Evolutionary conservation across 352 stramenopile species (phyloP), one percentile per base, ranked within the genome.

Genomic region (Globisporangium yorkense): DNA sequence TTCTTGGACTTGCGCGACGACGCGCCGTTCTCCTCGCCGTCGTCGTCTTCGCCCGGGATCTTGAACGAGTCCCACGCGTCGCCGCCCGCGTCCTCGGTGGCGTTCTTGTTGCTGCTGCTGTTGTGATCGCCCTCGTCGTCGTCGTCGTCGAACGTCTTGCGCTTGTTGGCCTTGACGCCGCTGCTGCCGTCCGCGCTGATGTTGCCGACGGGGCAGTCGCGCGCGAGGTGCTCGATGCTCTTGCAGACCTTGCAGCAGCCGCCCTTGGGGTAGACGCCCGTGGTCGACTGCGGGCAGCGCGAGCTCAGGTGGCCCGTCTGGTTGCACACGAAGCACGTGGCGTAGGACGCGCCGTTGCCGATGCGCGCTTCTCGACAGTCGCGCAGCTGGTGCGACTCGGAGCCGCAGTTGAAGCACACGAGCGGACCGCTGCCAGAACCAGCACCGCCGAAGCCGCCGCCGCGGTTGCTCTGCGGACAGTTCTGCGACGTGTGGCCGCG

Each of bases 361-460:
- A 87, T 69, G 46, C 70, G 77, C 5, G 81, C 76, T 54, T 81
- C 74, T 12, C 59, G 70, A 46, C 88, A 97, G 66, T 92, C 77
- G 21, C 80, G 72, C 39, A 96, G 67, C 27, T 67, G 67, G 67
- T 97, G 88, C 56, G 79, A 68, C 29, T 54, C 59, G 3, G 73
- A 78, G 39, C 88, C 88, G 51, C 88, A 97, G 71, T 96, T 96
- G 70, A 94, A 97, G 57, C 88, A 97, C 31, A 96, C 71, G 20
- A 81, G 69, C 52, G 70, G 62, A 6, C 57, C 49, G 35, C 62
- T 61, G 47, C 62, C 66, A 10, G 54, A 27, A 27, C 24, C 24
- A 27, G 24, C 62, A 27, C 61, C 56, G 52, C 51, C 29, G 10
- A 4, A 65, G 45, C 68, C 59, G 48, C 49, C 72, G 48, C 57